Evolutionary conservation across 352 stramenopile genomes (phyloP).

Genomic region (Phytophthora citricola): DNA sequence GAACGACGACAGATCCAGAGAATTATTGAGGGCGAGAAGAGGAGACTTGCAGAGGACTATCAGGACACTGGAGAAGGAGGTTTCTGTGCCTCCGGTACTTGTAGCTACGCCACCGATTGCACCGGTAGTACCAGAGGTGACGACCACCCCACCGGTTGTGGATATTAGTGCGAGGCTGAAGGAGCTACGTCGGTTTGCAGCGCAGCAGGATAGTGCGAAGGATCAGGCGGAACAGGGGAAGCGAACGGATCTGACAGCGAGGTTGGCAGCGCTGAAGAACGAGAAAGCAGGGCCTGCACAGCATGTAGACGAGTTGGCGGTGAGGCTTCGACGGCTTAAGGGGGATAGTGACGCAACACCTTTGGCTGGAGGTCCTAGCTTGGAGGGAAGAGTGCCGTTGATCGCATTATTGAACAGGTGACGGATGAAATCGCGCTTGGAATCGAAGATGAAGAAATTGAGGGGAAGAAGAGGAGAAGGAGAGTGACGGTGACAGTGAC

Average conservation of each 20-base stretch:
- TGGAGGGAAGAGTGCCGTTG: constrained; percentile 33
- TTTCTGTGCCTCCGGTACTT: neutral
- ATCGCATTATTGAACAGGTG: constrained; percentile 65
- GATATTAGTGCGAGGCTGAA: constrained; percentile 49
- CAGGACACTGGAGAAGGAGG: constrained; percentile 13
- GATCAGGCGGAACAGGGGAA: constrained; percentile 11
- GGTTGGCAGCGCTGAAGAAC: constrained; percentile 61
- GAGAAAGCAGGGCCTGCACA: constrained; percentile 34
- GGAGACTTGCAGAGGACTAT: constrained; percentile 48
- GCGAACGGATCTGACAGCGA: constrained; percentile 34
- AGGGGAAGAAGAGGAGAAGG: constrained; percentile 22
- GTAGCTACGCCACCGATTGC: neutral
- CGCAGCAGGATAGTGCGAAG: constrained; percentile 17
- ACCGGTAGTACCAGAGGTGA: neutral
- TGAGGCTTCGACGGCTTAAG: constrained; percentile 53
- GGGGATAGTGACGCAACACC: constrained; percentile 1
- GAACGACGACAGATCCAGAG: constrained; percentile 44
- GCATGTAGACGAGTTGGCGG: constrained; percentile 34
- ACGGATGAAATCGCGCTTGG: constrained; percentile 67
- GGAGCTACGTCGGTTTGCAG: constrained; percentile 50
- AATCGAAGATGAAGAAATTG: constrained; percentile 46
- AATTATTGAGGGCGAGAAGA: constrained; percentile 40
- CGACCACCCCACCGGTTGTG: constrained; percentile 5
- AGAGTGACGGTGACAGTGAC: constrained; percentile 20
- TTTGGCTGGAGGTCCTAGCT: neutral